phyloP scores from a whole-genome alignment of 805 yeast genomes.

The Lipomyces starkeyi region DNA sequence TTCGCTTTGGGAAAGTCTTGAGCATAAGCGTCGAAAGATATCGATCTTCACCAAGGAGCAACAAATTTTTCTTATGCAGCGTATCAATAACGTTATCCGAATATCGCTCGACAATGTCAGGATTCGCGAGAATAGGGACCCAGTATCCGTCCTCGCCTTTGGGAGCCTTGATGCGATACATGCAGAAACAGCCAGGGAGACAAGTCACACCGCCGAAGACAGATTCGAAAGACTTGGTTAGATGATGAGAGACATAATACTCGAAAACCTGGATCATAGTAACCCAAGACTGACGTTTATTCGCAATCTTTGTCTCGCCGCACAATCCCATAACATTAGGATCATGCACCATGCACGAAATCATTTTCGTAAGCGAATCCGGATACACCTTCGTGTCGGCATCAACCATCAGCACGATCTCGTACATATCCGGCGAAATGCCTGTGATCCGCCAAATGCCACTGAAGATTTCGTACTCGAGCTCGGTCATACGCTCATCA shows the following conservation, averaged over 20 bases:
- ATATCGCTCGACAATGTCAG: constrained; percentile 91
- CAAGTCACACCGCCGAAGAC: constrained; percentile 95
- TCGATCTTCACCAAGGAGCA: constrained; percentile 90
- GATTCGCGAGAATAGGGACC: constrained; percentile 93
- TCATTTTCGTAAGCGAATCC: constrained; percentile 86
- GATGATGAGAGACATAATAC: constrained; percentile 92
- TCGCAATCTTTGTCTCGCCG: constrained; percentile 92
- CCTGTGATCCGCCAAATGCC: constrained; percentile 86
- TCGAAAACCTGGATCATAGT: constrained; percentile 94
- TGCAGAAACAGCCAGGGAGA: constrained; percentile 93
- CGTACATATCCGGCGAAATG: constrained; percentile 79
- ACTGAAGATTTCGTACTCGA: constrained; percentile 78
- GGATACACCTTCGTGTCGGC: constrained; percentile 91
- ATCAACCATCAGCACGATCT: constrained; percentile 87
- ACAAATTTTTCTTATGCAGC: constrained; percentile 82
- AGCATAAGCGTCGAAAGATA: constrained; percentile 85
- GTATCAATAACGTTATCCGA: constrained; percentile 85
- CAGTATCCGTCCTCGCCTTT: constrained; percentile 78
- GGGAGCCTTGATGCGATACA: constrained; percentile 91
- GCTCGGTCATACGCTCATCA: constrained; percentile 91
- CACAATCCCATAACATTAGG: constrained; percentile 90
- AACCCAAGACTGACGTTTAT: constrained; percentile 84
- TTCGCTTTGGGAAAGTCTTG: constrained; percentile 85
- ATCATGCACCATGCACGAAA: constrained; percentile 84
- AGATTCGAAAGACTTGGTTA: constrained; percentile 90